Evolutionary conservation across 2,329 filamentous ascomycete genomes (phyloP).

Genomic region (Calonectria montana): DNA sequence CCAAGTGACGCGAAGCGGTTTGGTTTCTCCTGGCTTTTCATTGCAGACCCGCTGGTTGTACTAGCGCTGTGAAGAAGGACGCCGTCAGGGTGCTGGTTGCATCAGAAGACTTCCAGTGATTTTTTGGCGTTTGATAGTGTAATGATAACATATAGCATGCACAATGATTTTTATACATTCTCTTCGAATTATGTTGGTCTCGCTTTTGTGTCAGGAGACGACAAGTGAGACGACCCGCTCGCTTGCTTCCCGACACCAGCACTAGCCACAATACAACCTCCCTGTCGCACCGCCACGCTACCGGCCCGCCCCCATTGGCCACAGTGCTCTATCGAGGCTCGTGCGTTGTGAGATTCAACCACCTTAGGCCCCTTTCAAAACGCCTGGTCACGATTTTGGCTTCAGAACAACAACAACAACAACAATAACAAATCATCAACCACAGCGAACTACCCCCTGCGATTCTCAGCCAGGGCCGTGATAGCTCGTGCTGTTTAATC

Average conservation of each 20-base stretch:
- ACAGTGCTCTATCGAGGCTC: conserved; percentile 8
- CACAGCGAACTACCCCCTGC: conserved; percentile 13
- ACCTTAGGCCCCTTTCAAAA: conserved; percentile 19
- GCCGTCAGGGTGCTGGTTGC: background rate
- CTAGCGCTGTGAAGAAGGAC: conserved; percentile 39
- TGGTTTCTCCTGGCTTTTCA: conserved; percentile 27
- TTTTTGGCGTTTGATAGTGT: background rate
- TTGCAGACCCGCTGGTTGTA: conserved; percentile 35
- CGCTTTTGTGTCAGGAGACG: background rate
- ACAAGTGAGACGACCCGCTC: background rate
- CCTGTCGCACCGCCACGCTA: conserved; percentile 31
- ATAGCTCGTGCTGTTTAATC: conserved; percentile 4
- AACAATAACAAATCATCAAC: conserved; percentile 27
- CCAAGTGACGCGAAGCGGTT: conserved; percentile 34
- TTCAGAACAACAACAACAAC: conserved; percentile 29
- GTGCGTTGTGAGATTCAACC: conserved; percentile 13
- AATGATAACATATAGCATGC: background rate
- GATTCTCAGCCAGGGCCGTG: conserved; percentile 15
- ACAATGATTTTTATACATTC: background rate
- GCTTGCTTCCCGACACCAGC: background rate
- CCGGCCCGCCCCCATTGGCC: conserved; percentile 29
- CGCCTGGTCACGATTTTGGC: conserved; percentile 12
- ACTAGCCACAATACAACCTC: conserved; percentile 29
- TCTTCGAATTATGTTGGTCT: background rate
- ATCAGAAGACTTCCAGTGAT: background rate